Conservation (phyloP, 345 rosid genomes). For the Eucalyptus sp. region DNA sequence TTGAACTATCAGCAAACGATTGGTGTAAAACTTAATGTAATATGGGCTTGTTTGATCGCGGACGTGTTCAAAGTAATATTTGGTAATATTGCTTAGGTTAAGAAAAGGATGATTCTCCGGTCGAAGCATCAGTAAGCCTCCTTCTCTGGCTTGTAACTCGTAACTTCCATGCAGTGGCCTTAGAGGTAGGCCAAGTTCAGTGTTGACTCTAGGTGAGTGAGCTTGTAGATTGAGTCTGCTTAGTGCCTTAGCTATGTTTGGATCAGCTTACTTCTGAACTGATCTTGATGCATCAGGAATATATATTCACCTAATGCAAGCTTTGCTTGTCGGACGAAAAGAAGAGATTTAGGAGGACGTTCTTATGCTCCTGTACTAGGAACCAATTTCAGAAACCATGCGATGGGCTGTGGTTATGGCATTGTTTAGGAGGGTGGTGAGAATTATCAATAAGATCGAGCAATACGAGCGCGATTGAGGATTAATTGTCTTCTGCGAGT, state of each 20-base stretch:
- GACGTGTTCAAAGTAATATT: background rate
- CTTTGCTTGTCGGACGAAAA: background rate
- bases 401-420: background rate
- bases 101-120: too few species aligned
- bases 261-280: background rate
- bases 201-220: background rate
- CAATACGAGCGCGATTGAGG: too few species aligned
- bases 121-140: too few species aligned
- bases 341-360: background rate
- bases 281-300: background rate
- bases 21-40: background rate
- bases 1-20: background rate
- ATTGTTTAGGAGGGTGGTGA: too few species aligned
- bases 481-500: conserved; percentile 10
- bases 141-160: background rate
- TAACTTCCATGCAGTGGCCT: background rate
- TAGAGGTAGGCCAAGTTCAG: rapidly evolving
- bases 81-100: background rate
- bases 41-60: background rate
- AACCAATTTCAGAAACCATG: too few species aligned
- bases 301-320: background rate
- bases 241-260: background rate
- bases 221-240: background rate
- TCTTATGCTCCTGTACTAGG: background rate
- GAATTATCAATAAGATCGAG: too few species aligned